These are phyloP conservation scores for Dothidotthia symphoricarpi DNA, from an alignment of 2,329 filamentous ascomycete genomes.

Conservation along the genomic window DNA sequence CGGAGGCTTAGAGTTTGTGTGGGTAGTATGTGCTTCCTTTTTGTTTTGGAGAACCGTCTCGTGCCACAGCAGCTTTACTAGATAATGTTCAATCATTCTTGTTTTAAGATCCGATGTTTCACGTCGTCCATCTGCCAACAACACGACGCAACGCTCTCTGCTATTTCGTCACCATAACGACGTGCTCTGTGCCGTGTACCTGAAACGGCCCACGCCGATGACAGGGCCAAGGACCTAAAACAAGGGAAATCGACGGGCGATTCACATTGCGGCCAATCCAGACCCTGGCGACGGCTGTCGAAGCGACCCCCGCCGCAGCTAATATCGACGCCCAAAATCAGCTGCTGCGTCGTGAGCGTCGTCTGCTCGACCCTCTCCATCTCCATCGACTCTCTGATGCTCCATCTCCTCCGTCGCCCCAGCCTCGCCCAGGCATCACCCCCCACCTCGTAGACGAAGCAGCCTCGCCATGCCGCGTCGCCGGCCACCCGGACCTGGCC, in stretches of 20 bases:
- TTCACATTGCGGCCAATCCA: conserved; percentile 5
- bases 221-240: conserved; percentile 13
- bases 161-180: too few relatives aligned
- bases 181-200: conserved; percentile 3
- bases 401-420: conserved; percentile 29
- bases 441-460: conserved; percentile 19
- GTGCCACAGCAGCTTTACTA: too few relatives aligned
- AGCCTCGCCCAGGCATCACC: conserved; percentile 33
- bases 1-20: too few relatives aligned
- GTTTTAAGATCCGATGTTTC: too few relatives aligned
- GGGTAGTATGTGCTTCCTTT: too few relatives aligned
- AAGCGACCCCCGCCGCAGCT: conserved; percentile 21
- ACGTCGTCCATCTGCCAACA: too few relatives aligned
- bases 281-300: conserved; percentile 8
- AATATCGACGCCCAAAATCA: conserved; percentile 20
- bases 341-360: too few relatives aligned
- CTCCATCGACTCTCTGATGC: conserved; percentile 33
- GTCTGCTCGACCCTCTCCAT: too few relatives aligned
- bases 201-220: conserved; percentile 2
- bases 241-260: conserved; percentile 18
- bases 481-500: conserved; percentile 42
- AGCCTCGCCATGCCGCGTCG: conserved; percentile 39
- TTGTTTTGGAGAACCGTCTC: too few relatives aligned
- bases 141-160: too few relatives aligned
- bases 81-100: too few relatives aligned